These are phyloP conservation scores for Kluyveromyces sp. DNA, from an alignment of 1,139 yeast genomes.

Conservation along the genomic window DNA sequence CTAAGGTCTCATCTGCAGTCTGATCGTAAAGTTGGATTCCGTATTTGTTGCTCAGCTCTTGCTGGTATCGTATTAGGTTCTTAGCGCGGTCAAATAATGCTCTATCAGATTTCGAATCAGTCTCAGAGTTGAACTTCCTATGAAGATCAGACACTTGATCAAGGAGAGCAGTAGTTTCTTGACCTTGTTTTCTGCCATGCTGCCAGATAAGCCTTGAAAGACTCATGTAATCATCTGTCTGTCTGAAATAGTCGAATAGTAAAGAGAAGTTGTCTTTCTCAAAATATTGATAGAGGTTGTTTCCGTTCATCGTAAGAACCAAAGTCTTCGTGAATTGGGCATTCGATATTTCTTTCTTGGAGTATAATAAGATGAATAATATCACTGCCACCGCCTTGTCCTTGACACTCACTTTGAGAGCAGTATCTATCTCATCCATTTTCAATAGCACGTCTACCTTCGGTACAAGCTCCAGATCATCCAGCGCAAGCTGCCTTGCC, in stretches of 20 bases:
- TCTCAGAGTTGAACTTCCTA: conserved; percentile 21
- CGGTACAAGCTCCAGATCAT: conserved; percentile 60
- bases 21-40: conserved; percentile 46
- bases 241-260: conserved; percentile 49
- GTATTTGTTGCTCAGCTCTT: conserved; percentile 47
- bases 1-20: conserved; percentile 52
- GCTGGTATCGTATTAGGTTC: conserved; percentile 46
- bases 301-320: conserved; percentile 36
- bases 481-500: conserved; percentile 56
- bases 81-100: conserved; percentile 43
- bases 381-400: conserved; percentile 62
- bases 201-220: conserved; percentile 38
- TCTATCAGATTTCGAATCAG: conserved; percentile 25
- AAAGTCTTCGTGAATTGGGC: conserved; percentile 52
- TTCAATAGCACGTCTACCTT: conserved; percentile 60
- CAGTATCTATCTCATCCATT: conserved; percentile 67
- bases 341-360: conserved; percentile 42
- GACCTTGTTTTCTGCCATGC: conserved; percentile 17
- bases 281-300: conserved; percentile 41
- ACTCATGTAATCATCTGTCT: conserved; percentile 48
- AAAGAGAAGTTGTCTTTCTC: conserved; percentile 34
- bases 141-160: conserved; percentile 29
- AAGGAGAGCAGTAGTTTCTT: conserved; percentile 16
- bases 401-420: conserved; percentile 62
- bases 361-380: conserved; percentile 48